A percentile compares a stretch with the other conserved stretches of the same genome.
Evolutionary conservation across 257 asterid genomes (phyloP).

Genomic region (Solanum chiquidenum): DNA sequence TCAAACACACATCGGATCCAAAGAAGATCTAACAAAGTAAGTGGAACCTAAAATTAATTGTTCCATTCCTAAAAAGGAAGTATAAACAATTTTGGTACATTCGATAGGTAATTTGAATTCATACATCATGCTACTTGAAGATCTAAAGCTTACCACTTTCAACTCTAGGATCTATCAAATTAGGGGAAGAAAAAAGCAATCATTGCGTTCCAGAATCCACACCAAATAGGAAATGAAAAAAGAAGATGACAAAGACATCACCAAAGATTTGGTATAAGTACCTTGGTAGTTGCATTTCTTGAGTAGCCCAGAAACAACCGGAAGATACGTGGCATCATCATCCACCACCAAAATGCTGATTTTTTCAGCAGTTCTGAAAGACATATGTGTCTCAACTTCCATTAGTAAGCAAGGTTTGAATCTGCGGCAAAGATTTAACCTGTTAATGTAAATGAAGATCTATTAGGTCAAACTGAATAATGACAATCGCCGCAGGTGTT

Average conservation of each 20-base stretch:
- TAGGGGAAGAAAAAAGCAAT: neutral
- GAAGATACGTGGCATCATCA: conserved; percentile 35
- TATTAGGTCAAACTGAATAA: neutral
- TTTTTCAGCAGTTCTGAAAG: neutral
- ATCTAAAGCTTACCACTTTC: neutral
- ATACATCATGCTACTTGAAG: neutral
- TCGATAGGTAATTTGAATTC: neutral
- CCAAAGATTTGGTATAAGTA: neutral
- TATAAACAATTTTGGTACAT: neutral
- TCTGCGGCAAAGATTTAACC: neutral
- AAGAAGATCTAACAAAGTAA: neutral
- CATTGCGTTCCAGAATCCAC: neutral
- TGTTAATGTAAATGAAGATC: neutral
- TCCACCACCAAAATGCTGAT: conserved; percentile 31
- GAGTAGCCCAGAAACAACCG: conserved; percentile 45
- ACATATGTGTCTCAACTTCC: neutral
- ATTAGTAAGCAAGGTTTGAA: neutral
- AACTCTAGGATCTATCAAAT: neutral
- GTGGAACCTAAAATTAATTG: neutral
- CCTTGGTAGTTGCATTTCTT: conserved; percentile 35
- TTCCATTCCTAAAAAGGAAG: neutral
- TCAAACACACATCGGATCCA: neutral
- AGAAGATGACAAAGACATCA: neutral
- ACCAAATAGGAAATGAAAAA: neutral
- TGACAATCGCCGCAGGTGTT: neutral